phyloP scores from a whole-genome alignment of 1,284 basidiomycete species.

The Laetiporus sulphureus region DNA sequence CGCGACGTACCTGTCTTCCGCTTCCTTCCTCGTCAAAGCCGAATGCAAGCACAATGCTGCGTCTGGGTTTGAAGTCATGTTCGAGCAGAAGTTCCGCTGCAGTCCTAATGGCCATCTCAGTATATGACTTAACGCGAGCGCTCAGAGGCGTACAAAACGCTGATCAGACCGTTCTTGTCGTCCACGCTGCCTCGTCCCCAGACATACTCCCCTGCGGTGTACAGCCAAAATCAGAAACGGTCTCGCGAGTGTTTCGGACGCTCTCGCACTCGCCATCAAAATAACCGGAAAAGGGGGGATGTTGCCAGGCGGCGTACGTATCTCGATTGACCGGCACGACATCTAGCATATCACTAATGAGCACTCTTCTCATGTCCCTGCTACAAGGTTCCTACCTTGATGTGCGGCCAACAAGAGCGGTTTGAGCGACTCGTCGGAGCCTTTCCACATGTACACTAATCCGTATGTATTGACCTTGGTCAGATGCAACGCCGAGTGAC shows the following conservation, averaged over 20 bases:
- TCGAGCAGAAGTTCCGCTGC: slow-evolving; percentile 47
- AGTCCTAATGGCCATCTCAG: slow-evolving; percentile 26
- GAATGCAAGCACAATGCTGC: slow-evolving; percentile 55
- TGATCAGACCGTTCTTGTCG: slow-evolving; percentile 56
- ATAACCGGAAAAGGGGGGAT: slow-evolving; percentile 29
- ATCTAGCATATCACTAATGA: slow-evolving; percentile 27
- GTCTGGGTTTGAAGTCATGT: slow-evolving; percentile 40
- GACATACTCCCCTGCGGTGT: slow-evolving; percentile 40
- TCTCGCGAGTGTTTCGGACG: too few relatives aligned
- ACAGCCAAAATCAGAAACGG: too few relatives aligned
- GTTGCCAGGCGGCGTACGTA: slow-evolving; percentile 44
- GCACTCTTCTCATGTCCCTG: background rate
- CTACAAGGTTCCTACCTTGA: slow-evolving; percentile 36
- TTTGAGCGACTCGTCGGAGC: slow-evolving; percentile 44
- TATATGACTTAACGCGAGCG: background rate
- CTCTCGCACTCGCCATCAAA: too few relatives aligned
- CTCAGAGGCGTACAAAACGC: slow-evolving; percentile 36
- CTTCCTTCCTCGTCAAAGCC: slow-evolving; percentile 67
- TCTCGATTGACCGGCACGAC: slow-evolving; percentile 50
- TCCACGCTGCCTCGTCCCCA: slow-evolving; percentile 62
- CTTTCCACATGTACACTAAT: slow-evolving; percentile 58
- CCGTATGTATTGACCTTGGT: slow-evolving; percentile 60
- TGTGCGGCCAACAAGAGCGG: slow-evolving; percentile 63
- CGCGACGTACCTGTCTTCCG: slow-evolving; percentile 38
- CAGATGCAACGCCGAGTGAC: slow-evolving; percentile 43